Evolutionary conservation across 331 rosid species (phyloP).

Genomic region (Acacia concinna): DNA sequence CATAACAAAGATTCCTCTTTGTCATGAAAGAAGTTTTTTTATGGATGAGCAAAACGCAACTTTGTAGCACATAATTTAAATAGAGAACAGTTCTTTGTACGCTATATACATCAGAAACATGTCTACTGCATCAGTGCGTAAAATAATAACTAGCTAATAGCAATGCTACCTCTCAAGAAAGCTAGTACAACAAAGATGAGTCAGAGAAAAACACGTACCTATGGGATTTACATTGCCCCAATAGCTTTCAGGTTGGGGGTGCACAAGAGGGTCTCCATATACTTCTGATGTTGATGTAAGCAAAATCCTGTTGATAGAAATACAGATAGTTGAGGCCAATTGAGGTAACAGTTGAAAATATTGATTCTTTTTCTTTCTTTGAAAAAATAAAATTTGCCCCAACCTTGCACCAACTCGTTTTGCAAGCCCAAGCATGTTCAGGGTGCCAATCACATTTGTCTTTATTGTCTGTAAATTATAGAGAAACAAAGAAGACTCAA

Average conservation of each 20-base stretch:
- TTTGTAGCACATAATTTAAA: constrained; percentile 2
- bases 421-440: constrained; percentile 98
- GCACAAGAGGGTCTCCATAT: constrained; percentile 92
- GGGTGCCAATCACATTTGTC: constrained; percentile 94
- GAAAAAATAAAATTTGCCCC: not conserved
- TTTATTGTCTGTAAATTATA: constrained; percentile 70
- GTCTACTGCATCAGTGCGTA: constrained; percentile 20
- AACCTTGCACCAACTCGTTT: constrained; percentile 98
- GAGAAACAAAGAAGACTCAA: not conserved
- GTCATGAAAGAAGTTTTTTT: constrained; percentile 5
- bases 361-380: not conserved
- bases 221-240: constrained; percentile 99
- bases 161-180: constrained; percentile 33
- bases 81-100: constrained; percentile 4
- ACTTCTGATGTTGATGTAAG: constrained; percentile 98
- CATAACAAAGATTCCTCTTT: not conserved
- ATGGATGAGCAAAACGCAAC: constrained; percentile 13
- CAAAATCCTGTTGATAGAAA: constrained; percentile 69
- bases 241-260: constrained; percentile 87
- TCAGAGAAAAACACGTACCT: constrained; percentile 54
- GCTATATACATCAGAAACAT: constrained; percentile 24
- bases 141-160: constrained; percentile 15
- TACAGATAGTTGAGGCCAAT: constrained; percentile 24
- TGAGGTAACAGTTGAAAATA: constrained; percentile 18
- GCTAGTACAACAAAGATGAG: constrained; percentile 15